Conservation (phyloP, 2,329 filamentous ascomycete genomes). For the Magnaporthales sp. region DNA sequence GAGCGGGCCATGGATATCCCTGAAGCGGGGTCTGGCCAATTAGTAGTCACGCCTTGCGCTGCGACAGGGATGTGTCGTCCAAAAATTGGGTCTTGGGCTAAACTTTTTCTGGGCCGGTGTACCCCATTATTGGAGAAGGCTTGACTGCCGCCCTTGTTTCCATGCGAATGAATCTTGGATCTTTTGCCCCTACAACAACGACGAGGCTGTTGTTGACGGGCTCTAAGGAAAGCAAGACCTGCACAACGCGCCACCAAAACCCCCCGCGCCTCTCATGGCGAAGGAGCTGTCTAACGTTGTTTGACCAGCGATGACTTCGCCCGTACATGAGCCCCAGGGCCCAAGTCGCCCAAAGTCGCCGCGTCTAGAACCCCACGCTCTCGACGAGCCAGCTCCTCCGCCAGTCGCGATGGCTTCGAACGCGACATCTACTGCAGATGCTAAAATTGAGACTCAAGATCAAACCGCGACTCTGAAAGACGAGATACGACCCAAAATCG, state of each 20-base stretch:
- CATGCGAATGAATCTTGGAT: not conserved
- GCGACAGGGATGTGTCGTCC: constrained; percentile 4
- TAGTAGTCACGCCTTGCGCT: not conserved
- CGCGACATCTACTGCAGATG: constrained; percentile 13
- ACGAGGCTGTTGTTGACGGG: not conserved
- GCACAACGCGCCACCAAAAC: not conserved
- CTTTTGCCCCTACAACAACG: not conserved
- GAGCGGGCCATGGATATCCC: not conserved
- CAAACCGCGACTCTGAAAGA: not conserved
- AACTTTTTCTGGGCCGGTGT: constrained; percentile 8
- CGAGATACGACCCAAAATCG: not conserved
- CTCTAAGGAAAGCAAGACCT: not conserved
- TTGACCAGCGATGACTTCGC: constrained; percentile 54
- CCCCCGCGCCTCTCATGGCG: constrained; percentile 24
- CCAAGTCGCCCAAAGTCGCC: not conserved
- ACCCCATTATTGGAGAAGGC: not conserved
- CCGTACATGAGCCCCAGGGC: constrained; percentile 32
- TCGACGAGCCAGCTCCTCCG: not conserved
- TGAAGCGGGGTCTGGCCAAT: constrained; percentile 6
- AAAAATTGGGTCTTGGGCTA: constrained; percentile 2
- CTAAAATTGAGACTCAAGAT: constrained; percentile 2
- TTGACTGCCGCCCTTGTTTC: not conserved
- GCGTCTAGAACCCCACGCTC: not conserved
- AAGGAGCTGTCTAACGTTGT: constrained; percentile 41
- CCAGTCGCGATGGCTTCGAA: not conserved